Evolutionary conservation across 1,284 basidiomycete species (phyloP).

Genomic region (Malassezia restricta): DNA sequence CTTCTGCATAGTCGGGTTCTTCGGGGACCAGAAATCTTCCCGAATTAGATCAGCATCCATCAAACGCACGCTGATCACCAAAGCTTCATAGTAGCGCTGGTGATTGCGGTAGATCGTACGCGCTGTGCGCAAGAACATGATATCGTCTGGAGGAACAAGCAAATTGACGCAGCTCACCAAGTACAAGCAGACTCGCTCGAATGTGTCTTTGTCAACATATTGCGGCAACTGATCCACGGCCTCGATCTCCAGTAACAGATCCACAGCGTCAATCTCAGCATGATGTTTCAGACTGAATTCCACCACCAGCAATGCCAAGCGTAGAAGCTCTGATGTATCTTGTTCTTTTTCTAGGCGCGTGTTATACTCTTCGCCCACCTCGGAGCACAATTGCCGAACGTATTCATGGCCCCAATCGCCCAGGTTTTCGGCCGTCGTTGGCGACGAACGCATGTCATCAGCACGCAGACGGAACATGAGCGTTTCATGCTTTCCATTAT

Average conservation of each 20-base stretch:
- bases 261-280: conserved; percentile 95
- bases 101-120: conserved; percentile 81
- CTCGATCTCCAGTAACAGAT: conserved; percentile 86
- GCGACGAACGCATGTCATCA: conserved; percentile 17
- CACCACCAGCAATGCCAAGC: conserved; percentile 72
- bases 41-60: conserved; percentile 66
- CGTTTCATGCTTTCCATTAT: conserved; percentile 86
- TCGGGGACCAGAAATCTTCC: conserved; percentile 41
- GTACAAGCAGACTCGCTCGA: conserved; percentile 84
- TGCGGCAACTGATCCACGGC: conserved; percentile 56
- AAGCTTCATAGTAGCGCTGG: conserved; percentile 78
- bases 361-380: conserved; percentile 84
- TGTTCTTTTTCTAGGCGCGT: conserved; percentile 44
- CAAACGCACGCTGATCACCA: conserved; percentile 74
- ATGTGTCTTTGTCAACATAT: conserved; percentile 60
- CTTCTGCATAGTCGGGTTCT: conserved; percentile 61
- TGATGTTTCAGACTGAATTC: conserved; percentile 87
- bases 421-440: conserved; percentile 53
- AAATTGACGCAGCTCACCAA: conserved; percentile 93
- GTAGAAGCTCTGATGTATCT: conserved; percentile 45
- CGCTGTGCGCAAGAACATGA: conserved; percentile 76
- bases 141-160: conserved; percentile 83
- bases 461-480: conserved; percentile 50
- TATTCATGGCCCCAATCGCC: conserved; percentile 99
- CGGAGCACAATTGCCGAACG: conserved; percentile 87